Conservation (phyloP, 768 basidiomycete genomes). For the Rhodotorula sphaerocarpa region DNA sequence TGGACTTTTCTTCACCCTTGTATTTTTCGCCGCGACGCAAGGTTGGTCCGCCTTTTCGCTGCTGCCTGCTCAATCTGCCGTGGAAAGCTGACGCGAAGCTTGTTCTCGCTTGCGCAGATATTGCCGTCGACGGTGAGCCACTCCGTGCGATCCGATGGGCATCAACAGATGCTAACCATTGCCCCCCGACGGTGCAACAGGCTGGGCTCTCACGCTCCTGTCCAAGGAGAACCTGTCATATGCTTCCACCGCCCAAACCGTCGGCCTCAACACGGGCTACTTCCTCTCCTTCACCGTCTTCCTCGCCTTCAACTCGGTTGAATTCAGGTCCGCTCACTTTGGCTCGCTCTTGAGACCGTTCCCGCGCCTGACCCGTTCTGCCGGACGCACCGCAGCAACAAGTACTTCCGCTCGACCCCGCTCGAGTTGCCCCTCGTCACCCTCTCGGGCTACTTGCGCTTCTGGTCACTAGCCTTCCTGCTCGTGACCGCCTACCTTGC, state of each 20-base stretch:
- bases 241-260: conserved; percentile 95
- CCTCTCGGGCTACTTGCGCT: conserved; percentile 69
- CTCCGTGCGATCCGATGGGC: too few species aligned
- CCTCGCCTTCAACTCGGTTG: conserved; percentile 87
- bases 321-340: conserved; percentile 58
- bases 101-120: conserved; percentile 67
- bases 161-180: too few species aligned
- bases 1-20: conserved; percentile 73
- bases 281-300: conserved; percentile 96
- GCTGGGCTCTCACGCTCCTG: conserved; percentile 54
- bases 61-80: not conserved
- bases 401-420: conserved; percentile 47
- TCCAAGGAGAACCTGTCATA: conserved; percentile 91
- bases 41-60: conserved; percentile 50
- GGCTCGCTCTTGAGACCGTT: not conserved
- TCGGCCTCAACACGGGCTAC: conserved; percentile 90
- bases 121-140: conserved; percentile 74
- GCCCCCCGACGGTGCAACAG: not conserved
- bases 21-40: conserved; percentile 94
- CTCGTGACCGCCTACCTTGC: conserved; percentile 79
- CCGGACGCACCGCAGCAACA: conserved; percentile 48
- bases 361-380: too few species aligned
- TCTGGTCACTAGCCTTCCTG: conserved; percentile 75
- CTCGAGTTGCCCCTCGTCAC: conserved; percentile 47
- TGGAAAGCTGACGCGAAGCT: conserved; percentile 37